Base-by-base conservation (phyloP, 2,329 filamentous ascomycete species). In the Taxawa tesnikishii region DNA sequence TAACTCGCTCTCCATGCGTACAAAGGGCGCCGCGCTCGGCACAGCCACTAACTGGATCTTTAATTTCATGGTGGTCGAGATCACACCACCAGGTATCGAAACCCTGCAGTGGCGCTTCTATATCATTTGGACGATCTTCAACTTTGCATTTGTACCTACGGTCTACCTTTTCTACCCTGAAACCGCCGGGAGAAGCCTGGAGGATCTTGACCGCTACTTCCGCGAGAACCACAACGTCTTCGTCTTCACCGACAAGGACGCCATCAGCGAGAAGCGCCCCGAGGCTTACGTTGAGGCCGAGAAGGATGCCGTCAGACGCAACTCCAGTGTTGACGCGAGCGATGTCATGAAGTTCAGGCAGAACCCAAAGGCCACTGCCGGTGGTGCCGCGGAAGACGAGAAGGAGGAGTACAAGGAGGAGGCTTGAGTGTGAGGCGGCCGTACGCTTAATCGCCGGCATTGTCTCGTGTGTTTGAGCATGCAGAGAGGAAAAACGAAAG, bases 41-140 rank as follows among this genome's bases (percentile, higher is more conserved):
- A 67, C 64, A 4, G 64, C 62, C 0, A 67, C 63, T 0, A 67
- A 69, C 29, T 69, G 65, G 65, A 60, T 65, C 8, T 60, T 56
- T 43, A 63, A 58, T 34, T 45, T 37, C 39, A 36, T 15, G 38
- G 51, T 62, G 13, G 58, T 60, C 10, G 49, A 60, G 36, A 58
- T 63, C 29, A 66, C 61, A 0, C 62, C 61, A 1, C 56, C 57
- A 3, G 59, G 59, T 0, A 62, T 65, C 21, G 43, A 57, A 24
- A 32, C 45, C n/a, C 38, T 48, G 2, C 35, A 39, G 11, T 48
- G 45, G 45, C 38, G 41, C 19, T 42, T 45, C 33, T 49, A 47
- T 21, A 41, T 47, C n/a, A 48, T 49, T 24, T 47, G 43, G 32
- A 37, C 38, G 8, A 12, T 41, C 23, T 29, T 44, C 27, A 49